A percentile compares a stretch with the other conserved stretches of the same genome.
These are phyloP conservation scores for Celoporthe dispersa DNA, from an alignment of 2,329 filamentous ascomycete species.

Conservation along the genomic window DNA sequence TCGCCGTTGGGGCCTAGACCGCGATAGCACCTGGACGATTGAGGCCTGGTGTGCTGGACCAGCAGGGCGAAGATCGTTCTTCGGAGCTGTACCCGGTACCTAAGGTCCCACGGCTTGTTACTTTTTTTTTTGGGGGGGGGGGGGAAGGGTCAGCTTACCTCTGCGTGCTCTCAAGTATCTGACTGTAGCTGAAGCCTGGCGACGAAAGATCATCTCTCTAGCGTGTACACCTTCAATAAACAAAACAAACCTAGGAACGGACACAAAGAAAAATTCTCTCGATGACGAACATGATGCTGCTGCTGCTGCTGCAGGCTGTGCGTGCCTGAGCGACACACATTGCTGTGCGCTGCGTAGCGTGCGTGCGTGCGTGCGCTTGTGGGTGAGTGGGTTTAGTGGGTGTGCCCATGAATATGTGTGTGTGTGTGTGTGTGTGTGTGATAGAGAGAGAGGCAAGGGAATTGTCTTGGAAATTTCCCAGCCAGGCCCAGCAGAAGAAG, in stretches of 20 bases:
- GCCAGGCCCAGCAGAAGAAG: background rate
- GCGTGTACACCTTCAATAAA: background rate
- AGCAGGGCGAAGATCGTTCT: background rate
- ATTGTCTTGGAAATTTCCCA: constrained; percentile 7
- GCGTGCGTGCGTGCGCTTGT: background rate
- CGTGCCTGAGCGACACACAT: background rate
- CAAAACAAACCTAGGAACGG: background rate
- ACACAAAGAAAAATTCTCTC: background rate
- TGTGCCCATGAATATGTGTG: background rate
- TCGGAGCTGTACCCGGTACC: background rate
- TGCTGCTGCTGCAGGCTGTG: background rate
- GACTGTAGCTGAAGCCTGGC: background rate
- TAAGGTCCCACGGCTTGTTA: background rate
- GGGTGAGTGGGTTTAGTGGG: background rate
- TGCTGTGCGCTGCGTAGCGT: background rate
- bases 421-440: background rate
- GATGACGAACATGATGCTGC: background rate
- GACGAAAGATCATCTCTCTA: background rate
- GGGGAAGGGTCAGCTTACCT: background rate
- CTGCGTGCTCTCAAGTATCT: background rate
- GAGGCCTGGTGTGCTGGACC: background rate
- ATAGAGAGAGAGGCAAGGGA: background rate
- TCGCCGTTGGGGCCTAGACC: constrained; percentile 1
- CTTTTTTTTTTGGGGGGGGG: background rate
- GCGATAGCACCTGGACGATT: background rate